Percentiles rank a stretch among this genome's conserved stretches.
Conservation (phyloP, 163 green algal genomes). For the Prototheca wickerhamii region DNA sequence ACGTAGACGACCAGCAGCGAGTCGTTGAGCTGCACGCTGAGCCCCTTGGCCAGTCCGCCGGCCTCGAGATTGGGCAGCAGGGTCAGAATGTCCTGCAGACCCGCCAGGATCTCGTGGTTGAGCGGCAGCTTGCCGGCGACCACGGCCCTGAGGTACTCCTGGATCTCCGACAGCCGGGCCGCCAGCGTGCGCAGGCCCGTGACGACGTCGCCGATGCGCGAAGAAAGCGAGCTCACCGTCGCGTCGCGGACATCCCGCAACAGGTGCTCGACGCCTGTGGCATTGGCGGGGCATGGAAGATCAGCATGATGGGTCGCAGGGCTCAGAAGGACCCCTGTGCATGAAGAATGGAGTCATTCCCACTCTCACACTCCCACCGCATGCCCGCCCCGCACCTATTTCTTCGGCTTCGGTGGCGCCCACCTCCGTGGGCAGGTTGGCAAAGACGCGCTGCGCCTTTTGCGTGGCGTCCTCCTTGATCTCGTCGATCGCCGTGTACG, state of each 20-base stretch:
- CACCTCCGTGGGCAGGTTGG: conserved; percentile 83
- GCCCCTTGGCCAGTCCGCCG: conserved; percentile 51
- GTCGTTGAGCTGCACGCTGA: conserved; percentile 91
- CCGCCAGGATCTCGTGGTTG: conserved; percentile 94
- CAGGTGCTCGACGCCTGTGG: conserved; percentile 90
- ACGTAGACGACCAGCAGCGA: conserved; percentile 97
- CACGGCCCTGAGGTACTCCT: conserved; percentile 82
- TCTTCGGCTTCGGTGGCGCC: conserved; percentile 96
- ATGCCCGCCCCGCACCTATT: conserved; percentile 51
- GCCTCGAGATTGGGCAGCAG: conserved; percentile 94
- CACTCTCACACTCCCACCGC: too few species aligned
- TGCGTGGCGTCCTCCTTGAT: conserved; percentile 86
- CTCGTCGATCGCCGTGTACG: conserved; percentile 86
- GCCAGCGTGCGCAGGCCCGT: conserved; percentile 72
- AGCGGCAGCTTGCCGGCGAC: conserved; percentile 74
- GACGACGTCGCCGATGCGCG: conserved; percentile 67
- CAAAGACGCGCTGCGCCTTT: conserved; percentile 80
- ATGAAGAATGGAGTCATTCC: too few species aligned
- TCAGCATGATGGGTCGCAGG: not conserved
- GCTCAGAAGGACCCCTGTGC: not conserved
- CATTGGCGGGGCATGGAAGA: not conserved
- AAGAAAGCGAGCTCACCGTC: conserved; percentile 77
- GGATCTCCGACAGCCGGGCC: conserved; percentile 63
- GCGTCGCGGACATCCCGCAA: conserved; percentile 89
- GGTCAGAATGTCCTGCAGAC: conserved; percentile 86